Base-by-base conservation (phyloP, 805 yeast species). In the Saturnispora hagleri region DNA sequence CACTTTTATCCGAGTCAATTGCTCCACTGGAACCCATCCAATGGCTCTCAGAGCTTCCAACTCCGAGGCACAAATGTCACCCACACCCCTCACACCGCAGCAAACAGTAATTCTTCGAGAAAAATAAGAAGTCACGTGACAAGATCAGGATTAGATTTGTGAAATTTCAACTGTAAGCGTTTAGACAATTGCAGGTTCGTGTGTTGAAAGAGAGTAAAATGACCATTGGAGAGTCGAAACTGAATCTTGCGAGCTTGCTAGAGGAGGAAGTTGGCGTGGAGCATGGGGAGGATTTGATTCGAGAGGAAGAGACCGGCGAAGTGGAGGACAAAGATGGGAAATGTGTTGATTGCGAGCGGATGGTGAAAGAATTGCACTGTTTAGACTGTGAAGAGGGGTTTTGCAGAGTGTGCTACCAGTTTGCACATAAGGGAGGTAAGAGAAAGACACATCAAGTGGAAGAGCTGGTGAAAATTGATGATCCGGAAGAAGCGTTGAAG, bases 261-360 rank as follows among this genome's bases (percentile, higher is more conserved):
- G 69, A 64, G 18, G 60, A 54, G 9, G 55, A 50, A 10, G 42
- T 54, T 17, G 64, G 56, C 18, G 48, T 51, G 3, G 52, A 56
- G 1, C 53, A 48, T 12, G 26, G 33, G 5, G 33, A 51, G 2
- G 53, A 40, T 3, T 15, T 31, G 26, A 50, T 24, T 3, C 24
- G 26, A 2, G 50, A 47, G 22, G 47, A 38, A 9, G 45, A 46
- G n/a, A 52, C 40, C 7, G 46, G 43, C 3, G 54, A 51, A 1
- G 50, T 57, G 3, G 69, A 60, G 3, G 64, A 31, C 34, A 13
- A 60, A 1, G 64, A 61, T 4, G 65, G 58, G 36, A 54, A 53
- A 17, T 86, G 93, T 64, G 73, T 80, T 17, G 91, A 85, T 57
- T 85, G 93, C 63, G 77, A 77, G 36, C 88, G 84, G 61, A 86